Evolutionary conservation across 1,284 basidiomycete species (phyloP).

Genomic region (Apiotrichum gamsii): DNA sequence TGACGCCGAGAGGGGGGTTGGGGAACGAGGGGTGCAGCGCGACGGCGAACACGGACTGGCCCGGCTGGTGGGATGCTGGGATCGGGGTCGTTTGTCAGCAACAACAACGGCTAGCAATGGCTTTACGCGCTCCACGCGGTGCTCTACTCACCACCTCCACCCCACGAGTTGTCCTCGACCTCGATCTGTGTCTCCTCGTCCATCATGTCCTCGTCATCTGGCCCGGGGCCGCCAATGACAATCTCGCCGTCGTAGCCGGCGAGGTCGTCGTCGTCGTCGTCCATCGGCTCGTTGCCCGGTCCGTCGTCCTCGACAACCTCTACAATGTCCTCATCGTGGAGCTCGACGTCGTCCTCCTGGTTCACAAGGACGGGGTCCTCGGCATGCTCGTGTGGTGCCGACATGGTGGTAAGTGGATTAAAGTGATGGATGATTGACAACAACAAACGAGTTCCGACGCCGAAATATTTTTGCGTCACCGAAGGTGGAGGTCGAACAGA

Average conservation of each 20-base stretch:
- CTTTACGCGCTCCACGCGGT: background rate
- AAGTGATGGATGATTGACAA: background rate
- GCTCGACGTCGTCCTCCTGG: conserved; percentile 36
- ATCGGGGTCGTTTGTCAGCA: conserved; percentile 4
- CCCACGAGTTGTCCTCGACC: conserved; percentile 27
- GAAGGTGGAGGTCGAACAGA: no score
- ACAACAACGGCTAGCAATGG: no score
- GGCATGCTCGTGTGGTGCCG: conserved; percentile 1
- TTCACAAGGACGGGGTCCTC: background rate
- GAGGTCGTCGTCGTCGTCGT: conserved; percentile 53
- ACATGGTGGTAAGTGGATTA: background rate
- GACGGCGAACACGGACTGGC: conserved; percentile 72
- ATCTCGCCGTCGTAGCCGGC: conserved; percentile 49
- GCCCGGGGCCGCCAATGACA: conserved; percentile 43
- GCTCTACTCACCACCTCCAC: conserved; percentile 22
- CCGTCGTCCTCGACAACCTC: conserved; percentile 55
- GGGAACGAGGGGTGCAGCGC: conserved; percentile 67
- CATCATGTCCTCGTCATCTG: conserved; percentile 30
- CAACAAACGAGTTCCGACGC: no score
- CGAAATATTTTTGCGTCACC: no score
- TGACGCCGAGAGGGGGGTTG: conserved; percentile 73
- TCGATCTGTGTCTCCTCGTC: conserved; percentile 16
- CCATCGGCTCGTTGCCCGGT: conserved; percentile 53
- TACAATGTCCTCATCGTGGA: conserved; percentile 43
- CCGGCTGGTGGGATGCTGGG: conserved; percentile 41